phyloP scores from a whole-genome alignment of 2,329 filamentous ascomycete genomes.

The Fusarium papillatum region DNA sequence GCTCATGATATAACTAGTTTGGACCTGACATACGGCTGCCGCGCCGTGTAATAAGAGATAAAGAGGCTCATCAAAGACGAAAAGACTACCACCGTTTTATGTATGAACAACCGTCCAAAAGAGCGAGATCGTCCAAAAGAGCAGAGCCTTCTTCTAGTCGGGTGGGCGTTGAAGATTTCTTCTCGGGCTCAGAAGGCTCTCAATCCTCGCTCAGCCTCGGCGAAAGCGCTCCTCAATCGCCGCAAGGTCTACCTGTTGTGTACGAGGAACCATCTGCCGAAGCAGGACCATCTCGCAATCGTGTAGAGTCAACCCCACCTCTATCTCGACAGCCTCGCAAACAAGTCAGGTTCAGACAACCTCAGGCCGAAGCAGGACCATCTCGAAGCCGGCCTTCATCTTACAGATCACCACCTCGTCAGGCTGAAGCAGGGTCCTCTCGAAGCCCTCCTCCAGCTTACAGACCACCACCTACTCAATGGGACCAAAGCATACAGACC shows the following conservation, averaged over 20 bases:
- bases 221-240: not conserved
- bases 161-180: not conserved
- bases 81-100: too few relatives aligned
- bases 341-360: not conserved
- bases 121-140: too few relatives aligned
- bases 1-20: not conserved
- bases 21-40: not conserved
- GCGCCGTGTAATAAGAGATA: not conserved
- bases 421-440: not conserved
- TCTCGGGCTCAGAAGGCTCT: not conserved
- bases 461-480: not conserved
- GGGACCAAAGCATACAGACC: not conserved
- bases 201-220: not conserved
- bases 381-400: not conserved
- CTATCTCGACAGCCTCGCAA: not conserved
- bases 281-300: not conserved
- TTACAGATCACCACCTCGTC: not conserved
- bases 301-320: not conserved
- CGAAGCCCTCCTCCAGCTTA: not conserved
- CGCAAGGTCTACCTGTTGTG: not conserved
- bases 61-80: not conserved
- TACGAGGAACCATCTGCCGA: not conserved
- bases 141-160: not conserved
- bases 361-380: not conserved
- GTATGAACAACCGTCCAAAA: too few relatives aligned